phyloP scores from a whole-genome alignment of 2,329 filamentous ascomycete species.

The Colletotrichum musae region DNA sequence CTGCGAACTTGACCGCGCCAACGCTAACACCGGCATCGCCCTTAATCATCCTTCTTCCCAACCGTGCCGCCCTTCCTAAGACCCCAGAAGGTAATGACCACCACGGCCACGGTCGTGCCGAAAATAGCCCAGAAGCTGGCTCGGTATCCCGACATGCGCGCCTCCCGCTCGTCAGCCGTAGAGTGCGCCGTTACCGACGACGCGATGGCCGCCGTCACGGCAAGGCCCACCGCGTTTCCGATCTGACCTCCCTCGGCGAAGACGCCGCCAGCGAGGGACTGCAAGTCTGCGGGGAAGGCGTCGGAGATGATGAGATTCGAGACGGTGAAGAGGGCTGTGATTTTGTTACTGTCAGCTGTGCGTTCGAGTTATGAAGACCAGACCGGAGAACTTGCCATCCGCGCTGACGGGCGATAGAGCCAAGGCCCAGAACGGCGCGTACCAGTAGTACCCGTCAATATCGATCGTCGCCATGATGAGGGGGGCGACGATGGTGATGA shows the following conservation, averaged over 20 bases:
- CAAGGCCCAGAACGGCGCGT: constrained; percentile 59
- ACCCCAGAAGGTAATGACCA: constrained; percentile 56
- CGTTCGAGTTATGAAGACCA: too few relatives aligned
- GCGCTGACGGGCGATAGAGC: constrained; percentile 60
- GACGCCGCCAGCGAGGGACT: constrained; percentile 72
- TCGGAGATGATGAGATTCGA: constrained; percentile 68
- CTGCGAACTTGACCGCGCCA: background rate
- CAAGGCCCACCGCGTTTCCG: constrained; percentile 67
- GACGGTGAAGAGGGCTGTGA: constrained; percentile 66
- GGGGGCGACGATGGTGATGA: constrained; percentile 62
- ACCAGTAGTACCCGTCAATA: constrained; percentile 66
- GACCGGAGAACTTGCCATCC: constrained; percentile 51
- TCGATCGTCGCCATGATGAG: constrained; percentile 68
- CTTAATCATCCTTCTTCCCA: constrained; percentile 58
- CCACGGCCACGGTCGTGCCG: constrained; percentile 56
- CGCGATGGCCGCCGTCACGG: constrained; percentile 64
- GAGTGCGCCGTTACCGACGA: constrained; percentile 59
- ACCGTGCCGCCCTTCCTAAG: constrained; percentile 63
- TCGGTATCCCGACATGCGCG: constrained; percentile 65
- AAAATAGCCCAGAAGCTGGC: constrained; percentile 69
- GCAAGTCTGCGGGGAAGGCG: constrained; percentile 66
- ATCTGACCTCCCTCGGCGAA: constrained; percentile 73
- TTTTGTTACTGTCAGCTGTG: background rate
- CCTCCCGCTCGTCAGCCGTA: constrained; percentile 44
- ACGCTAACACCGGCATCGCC: background rate